Evolutionary conservation across 2,329 filamentous ascomycete genomes (phyloP).

Genomic region (Ophiocordyceps camponoti-floridani): DNA sequence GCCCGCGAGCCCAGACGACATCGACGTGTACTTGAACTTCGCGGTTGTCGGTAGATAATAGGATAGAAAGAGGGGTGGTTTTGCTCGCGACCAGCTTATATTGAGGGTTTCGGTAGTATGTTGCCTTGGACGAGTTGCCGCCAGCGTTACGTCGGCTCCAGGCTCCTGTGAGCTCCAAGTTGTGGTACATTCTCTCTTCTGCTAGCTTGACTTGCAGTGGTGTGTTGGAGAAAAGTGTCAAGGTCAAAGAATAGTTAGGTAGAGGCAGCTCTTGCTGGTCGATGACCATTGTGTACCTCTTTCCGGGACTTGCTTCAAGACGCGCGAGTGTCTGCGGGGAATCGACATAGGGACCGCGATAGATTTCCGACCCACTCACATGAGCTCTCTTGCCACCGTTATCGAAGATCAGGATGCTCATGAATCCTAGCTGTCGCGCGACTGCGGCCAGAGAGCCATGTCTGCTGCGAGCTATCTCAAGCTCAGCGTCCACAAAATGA

Average conservation of each 20-base stretch:
- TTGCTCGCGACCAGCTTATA: constrained; percentile 46
- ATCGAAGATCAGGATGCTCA: constrained; percentile 70
- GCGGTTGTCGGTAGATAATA: constrained; percentile 49
- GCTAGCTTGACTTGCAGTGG: constrained; percentile 45
- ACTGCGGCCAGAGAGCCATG: constrained; percentile 22
- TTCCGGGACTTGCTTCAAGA: constrained; percentile 26
- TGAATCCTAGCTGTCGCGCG: constrained; percentile 53
- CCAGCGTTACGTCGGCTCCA: constrained; percentile 75
- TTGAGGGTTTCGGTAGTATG: constrained; percentile 77
- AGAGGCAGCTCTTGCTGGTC: constrained; percentile 65
- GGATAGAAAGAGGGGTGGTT: constrained; percentile 46
- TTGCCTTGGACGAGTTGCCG: constrained; percentile 59
- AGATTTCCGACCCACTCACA: constrained; percentile 51
- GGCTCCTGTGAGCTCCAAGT: constrained; percentile 38
- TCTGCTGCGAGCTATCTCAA: constrained; percentile 32
- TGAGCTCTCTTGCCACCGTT: constrained; percentile 54
- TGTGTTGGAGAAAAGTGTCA: constrained; percentile 61
- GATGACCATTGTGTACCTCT: constrained; percentile 42
- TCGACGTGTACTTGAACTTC: constrained; percentile 71
- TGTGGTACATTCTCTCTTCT: constrained; percentile 36
- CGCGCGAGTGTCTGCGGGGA: constrained; percentile 80
- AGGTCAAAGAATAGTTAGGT: constrained; percentile 63
- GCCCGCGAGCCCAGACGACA: constrained; percentile 59
- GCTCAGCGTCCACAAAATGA: constrained; percentile 60
- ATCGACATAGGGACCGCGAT: constrained; percentile 77